Evolutionary conservation across 2,329 filamentous ascomycete genomes (phyloP), one percentile per base, ranked within the genome.

Genomic region (Hymenoscyphus occultus): DNA sequence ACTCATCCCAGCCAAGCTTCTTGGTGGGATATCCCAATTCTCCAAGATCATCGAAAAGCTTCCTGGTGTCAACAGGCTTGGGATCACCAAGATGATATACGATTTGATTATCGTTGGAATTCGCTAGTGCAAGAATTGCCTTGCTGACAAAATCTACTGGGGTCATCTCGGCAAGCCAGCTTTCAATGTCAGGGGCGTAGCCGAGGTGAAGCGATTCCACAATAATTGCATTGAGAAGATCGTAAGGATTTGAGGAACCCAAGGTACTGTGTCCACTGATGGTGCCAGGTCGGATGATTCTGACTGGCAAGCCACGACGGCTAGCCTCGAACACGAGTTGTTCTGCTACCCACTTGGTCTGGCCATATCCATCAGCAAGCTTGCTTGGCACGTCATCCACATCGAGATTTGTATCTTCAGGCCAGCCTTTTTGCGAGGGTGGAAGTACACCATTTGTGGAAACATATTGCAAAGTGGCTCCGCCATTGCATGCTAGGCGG

Each of bases 321-420:
- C 92, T 90, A 39, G 93, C 93, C 76, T 93, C 90, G 39, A 90
- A 84, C 28, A 92, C 86, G 54, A 97, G 81, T 60, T 84, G 78
- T 71, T 88, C 84, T 2, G 80, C 80, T 31, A 80, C 90, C 92
- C 92, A 97, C 78, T 97, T 97, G 70, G 86, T 88, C 76, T 97
- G 93, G 5, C 93, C 93, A 73, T 97, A 97, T 5, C 94, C 93
- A 2, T 91, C 96, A 59, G 86, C 87, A 1, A 97, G 85, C 74
- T 89, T 56, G 81, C 84, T 64, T 0, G 89, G 87, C 0, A 93
- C 90, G 58, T 88, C 85, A 13, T 89, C 84, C 4, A 91, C 82
- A 39, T 83, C 81, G 16, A 93, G 80, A 78, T 89, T 87, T 10
- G 85, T 80, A 67, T 88, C 84, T 75, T 93, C 91, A 0, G 84